A percentile compares a stretch with the other conserved stretches of the same genome.
phyloP scores from a whole-genome alignment of 2,329 filamentous ascomycete genomes.

The Sclerotinia subarctica region DNA sequence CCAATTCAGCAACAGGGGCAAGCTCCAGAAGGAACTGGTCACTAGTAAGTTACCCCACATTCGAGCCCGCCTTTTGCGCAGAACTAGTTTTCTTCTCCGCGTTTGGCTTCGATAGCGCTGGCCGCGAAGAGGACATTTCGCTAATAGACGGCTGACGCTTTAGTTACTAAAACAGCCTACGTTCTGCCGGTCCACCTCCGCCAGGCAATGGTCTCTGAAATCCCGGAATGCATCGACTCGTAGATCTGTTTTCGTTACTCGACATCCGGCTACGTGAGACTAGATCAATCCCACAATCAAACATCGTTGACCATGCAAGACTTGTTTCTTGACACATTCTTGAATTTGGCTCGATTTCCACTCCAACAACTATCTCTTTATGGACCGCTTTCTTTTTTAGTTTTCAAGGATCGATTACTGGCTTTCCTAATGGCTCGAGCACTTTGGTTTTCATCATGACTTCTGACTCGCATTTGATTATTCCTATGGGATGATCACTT shows the following conservation, averaged over 20 bases:
- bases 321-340: constrained; percentile 29
- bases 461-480: constrained; percentile 26
- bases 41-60: constrained; percentile 9
- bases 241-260: constrained; percentile 3
- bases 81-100: constrained; percentile 61
- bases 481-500: constrained; percentile 1
- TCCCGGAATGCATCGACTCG: not conserved
- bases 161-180: constrained; percentile 75
- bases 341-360: constrained; percentile 12
- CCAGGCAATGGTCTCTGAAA: constrained; percentile 44
- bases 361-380: constrained; percentile 31
- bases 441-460: constrained; percentile 36
- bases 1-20: constrained; percentile 8
- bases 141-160: constrained; percentile 76
- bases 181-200: constrained; percentile 63
- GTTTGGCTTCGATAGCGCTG: constrained; percentile 73
- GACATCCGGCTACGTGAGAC: constrained; percentile 7
- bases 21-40: constrained; percentile 9
- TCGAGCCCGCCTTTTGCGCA: constrained; percentile 38
- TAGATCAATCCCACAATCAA: not conserved
- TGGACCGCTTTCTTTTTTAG: constrained; percentile 34
- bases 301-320: constrained; percentile 29
- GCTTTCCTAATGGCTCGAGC: constrained; percentile 39
- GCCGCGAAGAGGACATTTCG: constrained; percentile 66
- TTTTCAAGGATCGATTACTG: constrained; percentile 35